Percentiles rank a stretch among this genome's conserved stretches.
phyloP scores from a whole-genome alignment of 352 stramenopile genomes.

The Phytopythium litorale region DNA sequence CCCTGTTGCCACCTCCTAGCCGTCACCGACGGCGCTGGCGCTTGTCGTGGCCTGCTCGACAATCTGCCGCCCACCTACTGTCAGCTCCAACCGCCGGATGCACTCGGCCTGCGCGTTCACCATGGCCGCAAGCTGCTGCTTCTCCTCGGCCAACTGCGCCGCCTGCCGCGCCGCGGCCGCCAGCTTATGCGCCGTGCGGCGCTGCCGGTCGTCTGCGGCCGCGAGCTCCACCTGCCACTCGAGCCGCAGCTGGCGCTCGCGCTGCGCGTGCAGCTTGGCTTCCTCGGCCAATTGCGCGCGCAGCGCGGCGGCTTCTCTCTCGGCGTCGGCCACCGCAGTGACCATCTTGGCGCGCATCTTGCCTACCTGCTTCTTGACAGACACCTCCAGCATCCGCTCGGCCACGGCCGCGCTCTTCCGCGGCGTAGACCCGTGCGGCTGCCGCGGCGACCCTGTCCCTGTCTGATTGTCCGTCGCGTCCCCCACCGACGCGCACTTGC shows the following conservation, averaged over 20 bases:
- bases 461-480: constrained; percentile 4
- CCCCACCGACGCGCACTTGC: not conserved
- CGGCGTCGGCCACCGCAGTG: not conserved
- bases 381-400: constrained; percentile 6
- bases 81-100: constrained; percentile 50
- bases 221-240: constrained; percentile 41
- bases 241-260: constrained; percentile 47
- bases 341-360: constrained; percentile 8
- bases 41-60: constrained; percentile 13
- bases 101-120: constrained; percentile 37
- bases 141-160: constrained; percentile 42
- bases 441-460: not conserved
- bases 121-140: constrained; percentile 32
- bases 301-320: constrained; percentile 12
- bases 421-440: not conserved
- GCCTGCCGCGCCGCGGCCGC: constrained; percentile 30
- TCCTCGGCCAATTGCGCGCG: constrained; percentile 37
- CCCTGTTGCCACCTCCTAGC: constrained; percentile 15
- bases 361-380: not conserved
- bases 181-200: constrained; percentile 34
- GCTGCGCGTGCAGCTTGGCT: constrained; percentile 26
- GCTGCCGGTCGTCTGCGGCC: constrained; percentile 46
- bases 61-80: constrained; percentile 36
- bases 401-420: constrained; percentile 5
- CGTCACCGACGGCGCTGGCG: not conserved